phyloP scores from a whole-genome alignment of 495 filamentous ascomycete genomes.

The Penicillium samsonianum region DNA sequence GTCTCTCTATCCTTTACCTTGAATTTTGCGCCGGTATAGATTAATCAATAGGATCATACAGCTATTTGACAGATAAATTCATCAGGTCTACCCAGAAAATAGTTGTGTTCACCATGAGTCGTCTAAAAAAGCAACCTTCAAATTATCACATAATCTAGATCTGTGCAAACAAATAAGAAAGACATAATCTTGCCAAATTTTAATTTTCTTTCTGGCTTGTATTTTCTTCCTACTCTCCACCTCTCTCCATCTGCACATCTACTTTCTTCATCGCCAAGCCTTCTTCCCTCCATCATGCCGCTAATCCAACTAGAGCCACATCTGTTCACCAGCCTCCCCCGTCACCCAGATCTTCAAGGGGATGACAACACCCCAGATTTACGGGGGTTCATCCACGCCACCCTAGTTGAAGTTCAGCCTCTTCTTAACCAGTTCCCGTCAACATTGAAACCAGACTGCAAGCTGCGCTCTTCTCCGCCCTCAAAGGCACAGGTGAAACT shows the following conservation, averaged over 20 bases:
- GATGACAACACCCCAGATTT: constrained; percentile 20
- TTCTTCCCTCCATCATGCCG: constrained; percentile 19
- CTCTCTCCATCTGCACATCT: background rate
- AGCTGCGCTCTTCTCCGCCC: constrained; percentile 45
- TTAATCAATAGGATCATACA: background rate
- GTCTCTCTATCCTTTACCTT: constrained; percentile 9
- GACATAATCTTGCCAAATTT: background rate
- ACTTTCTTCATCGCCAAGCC: background rate
- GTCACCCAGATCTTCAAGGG: constrained; percentile 31
- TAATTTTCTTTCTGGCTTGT: background rate
- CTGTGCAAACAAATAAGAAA: background rate
- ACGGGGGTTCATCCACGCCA: constrained; percentile 26
- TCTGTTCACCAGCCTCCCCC: constrained; percentile 34
- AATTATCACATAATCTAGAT: background rate
- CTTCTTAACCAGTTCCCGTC: constrained; percentile 52
- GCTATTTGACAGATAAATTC: background rate
- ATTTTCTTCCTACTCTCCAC: background rate
- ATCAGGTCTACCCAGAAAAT: background rate
- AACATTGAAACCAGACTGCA: constrained; percentile 28
- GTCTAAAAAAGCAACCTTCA: background rate
- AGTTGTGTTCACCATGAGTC: background rate
- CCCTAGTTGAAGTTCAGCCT: constrained; percentile 57
- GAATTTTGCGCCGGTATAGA: background rate
- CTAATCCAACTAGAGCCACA: constrained; percentile 32
- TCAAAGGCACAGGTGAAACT: constrained; percentile 26